phyloP scores from a whole-genome alignment of 2,329 filamentous ascomycete species.

The Colletotrichum orchidophilum region DNA sequence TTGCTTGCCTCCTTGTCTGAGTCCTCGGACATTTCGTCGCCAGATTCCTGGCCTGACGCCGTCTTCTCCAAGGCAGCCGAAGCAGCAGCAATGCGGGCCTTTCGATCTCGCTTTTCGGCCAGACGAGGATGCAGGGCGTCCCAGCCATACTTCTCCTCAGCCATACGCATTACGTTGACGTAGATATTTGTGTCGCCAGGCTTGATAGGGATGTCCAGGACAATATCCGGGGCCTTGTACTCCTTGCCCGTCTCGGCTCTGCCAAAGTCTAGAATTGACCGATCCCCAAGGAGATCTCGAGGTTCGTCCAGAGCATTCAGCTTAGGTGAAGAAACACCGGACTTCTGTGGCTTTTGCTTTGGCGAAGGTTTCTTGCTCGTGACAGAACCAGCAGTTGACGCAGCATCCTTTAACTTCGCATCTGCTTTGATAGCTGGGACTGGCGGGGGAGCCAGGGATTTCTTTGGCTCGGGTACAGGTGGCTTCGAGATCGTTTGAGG shows the following conservation, averaged over 20 bases:
- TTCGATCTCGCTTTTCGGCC: slow-evolving; percentile 86
- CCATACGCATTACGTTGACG: slow-evolving; percentile 93
- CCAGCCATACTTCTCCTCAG: slow-evolving; percentile 93
- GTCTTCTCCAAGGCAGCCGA: slow-evolving; percentile 85
- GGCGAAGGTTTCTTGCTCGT: slow-evolving; percentile 56
- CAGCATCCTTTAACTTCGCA: slow-evolving; percentile 25
- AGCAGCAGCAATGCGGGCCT: slow-evolving; percentile 87
- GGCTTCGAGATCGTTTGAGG: slow-evolving; percentile 46
- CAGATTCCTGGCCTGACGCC: slow-evolving; percentile 73
- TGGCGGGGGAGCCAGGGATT: slow-evolving; percentile 47
- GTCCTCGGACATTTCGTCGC: slow-evolving; percentile 87
- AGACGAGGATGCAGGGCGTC: slow-evolving; percentile 91
- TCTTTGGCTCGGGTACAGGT: slow-evolving; percentile 47
- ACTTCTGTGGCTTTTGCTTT: slow-evolving; percentile 54
- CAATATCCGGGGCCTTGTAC: slow-evolving; percentile 75
- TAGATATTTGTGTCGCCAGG: slow-evolving; percentile 84
- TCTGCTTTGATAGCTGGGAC: slow-evolving; percentile 38
- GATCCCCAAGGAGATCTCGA: slow-evolving; percentile 40
- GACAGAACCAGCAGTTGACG: slow-evolving; percentile 19
- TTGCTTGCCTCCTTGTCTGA: slow-evolving; percentile 84
- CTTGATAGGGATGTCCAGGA: slow-evolving; percentile 82
- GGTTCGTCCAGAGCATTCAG: slow-evolving; percentile 60
- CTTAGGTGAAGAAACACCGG: slow-evolving; percentile 58
- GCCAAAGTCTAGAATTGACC: slow-evolving; percentile 70
- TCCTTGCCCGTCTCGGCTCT: slow-evolving; percentile 68